These are phyloP conservation scores for Lentinula sp. DNA, from an alignment of 768 basidiomycete species.

Conservation along the genomic window DNA sequence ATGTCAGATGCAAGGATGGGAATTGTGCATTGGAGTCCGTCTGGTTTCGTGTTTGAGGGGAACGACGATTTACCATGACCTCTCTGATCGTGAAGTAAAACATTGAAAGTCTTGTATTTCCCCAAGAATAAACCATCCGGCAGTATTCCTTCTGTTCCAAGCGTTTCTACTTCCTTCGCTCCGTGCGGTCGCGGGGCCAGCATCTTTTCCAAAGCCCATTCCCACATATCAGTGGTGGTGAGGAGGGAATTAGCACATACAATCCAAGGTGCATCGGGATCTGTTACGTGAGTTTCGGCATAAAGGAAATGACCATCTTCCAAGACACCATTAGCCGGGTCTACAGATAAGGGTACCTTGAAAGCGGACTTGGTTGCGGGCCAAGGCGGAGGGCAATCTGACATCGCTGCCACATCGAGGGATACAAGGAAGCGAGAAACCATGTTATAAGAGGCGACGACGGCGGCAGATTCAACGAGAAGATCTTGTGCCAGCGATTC, in stretches of 20 bases:
- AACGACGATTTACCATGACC: constrained; percentile 44
- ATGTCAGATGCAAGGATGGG: constrained; percentile 41
- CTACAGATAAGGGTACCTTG: constrained; percentile 28
- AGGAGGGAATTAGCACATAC: constrained; percentile 46
- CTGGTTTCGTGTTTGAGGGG: constrained; percentile 10
- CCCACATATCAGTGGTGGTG: constrained; percentile 45
- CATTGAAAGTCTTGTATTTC: constrained; percentile 29
- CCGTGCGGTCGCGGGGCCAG: constrained; percentile 17
- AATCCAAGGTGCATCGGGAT: constrained; percentile 41
- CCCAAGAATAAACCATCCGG: constrained; percentile 9
- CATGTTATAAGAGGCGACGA: constrained; percentile 59
- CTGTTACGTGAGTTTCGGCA: constrained; percentile 31
- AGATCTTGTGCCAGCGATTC: constrained; percentile 29
- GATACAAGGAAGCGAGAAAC: constrained; percentile 62
- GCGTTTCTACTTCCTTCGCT: neutral
- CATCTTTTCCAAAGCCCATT: constrained; percentile 33
- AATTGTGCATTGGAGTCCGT: constrained; percentile 26
- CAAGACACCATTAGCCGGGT: neutral
- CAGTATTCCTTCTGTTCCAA: constrained; percentile 1
- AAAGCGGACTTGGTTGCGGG: constrained; percentile 28
- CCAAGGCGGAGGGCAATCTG: constrained; percentile 42
- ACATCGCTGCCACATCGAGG: constrained; percentile 52
- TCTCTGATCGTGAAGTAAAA: constrained; percentile 45
- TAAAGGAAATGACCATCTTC: constrained; percentile 30
- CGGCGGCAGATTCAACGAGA: constrained; percentile 49